These are phyloP conservation scores for Diatrype stigma DNA, from an alignment of 2,329 filamentous ascomycete species.

Conservation along the genomic window DNA sequence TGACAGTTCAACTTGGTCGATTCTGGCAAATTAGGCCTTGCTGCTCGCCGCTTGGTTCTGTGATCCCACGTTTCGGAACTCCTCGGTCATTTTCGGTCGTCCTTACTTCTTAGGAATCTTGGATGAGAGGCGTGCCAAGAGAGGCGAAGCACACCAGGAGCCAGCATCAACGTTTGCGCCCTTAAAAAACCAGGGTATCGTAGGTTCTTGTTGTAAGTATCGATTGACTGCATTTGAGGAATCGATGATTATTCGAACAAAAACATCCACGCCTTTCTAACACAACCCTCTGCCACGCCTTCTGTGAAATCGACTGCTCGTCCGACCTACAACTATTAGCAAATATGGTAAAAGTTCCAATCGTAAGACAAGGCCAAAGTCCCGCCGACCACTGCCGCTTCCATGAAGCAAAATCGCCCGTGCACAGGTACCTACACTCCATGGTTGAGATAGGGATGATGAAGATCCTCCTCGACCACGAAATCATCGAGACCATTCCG, in stretches of 20 bases:
- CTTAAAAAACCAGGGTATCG: neutral
- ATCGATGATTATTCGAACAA: no score
- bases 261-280: no score
- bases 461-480: constrained; percentile 2
- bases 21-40: no score
- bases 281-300: no score
- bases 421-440: neutral
- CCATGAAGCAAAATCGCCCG: neutral
- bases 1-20: no score
- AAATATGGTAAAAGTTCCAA: neutral
- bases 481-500: constrained; percentile 2
- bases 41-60: no score
- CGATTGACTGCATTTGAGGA: no score
- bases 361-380: neutral
- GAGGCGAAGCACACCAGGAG: neutral
- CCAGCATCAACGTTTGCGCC: neutral
- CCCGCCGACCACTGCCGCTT: neutral
- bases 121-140: neutral
- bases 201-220: neutral
- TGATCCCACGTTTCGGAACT: neutral
- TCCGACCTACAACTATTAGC: neutral
- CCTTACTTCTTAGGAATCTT: neutral
- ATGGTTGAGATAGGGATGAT: constrained; percentile 5
- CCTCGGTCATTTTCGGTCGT: neutral
- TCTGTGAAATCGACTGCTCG: no score